Evolutionary conservation across 192 early-diverging fungal genomes (phyloP), one percentile per base, ranked within the genome.

Genomic region (Backusella morwellensis): DNA sequence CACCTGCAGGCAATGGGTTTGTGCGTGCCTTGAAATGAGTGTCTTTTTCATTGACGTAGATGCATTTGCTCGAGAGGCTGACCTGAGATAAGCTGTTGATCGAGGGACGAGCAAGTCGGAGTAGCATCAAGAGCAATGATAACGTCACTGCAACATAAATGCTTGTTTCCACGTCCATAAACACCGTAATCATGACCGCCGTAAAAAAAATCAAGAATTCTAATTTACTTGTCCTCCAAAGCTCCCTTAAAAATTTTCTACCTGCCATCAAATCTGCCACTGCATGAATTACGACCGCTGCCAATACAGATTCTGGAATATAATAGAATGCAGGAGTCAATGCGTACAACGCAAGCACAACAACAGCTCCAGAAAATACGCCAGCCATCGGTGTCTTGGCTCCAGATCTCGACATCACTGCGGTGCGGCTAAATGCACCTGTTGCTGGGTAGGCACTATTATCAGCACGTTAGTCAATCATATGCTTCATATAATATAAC

Each of bases 341-440:
- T n/a, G 85, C 84, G 72, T 92, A 93, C 66, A 97, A 85, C 29
- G 92, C 90, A 36, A 96, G 79, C 0, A 94, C 84, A 29, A 97
- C 94, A 8, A 93, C 86, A n/a, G 74, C 71, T 3, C 88, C 93
- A 19, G 94, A 93, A 78, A 95, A 86, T 59, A 94, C 82, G 41
- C 91, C 90, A 17, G 93, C 93, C 42, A 93, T 76, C 1, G 95
- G 95, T 2, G 93, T 92, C 72, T 89, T 88, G 11, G 91, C 93
- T 5, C 96, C 96, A 21, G 95, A 93, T 72, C 90, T 87, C 34
- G 92, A 85, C 81, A 95, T 93, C 76, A 97, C 91, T 19, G 95
- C 94, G 0, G 94, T 94, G 72, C 96, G 93, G 12, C 94, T 96
- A 86, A 98, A 97, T 6, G 95, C 96, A 35, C 96, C 97, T 35